phyloP scores from a whole-genome alignment of 179 eudicot species.

The Carnegiea gigantea region DNA sequence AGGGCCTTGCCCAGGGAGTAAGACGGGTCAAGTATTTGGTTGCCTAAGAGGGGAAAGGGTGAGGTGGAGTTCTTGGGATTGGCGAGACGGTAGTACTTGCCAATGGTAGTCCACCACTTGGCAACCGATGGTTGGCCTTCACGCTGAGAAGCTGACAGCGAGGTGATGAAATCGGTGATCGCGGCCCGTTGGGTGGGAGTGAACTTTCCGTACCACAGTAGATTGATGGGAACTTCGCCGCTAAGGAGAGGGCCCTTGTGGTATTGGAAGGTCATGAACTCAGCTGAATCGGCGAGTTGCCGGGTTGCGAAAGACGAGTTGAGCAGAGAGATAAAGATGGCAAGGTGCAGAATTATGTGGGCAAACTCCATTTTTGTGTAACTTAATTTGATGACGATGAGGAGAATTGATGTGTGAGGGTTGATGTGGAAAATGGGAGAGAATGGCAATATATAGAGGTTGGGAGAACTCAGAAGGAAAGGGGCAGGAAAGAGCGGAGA shows the following conservation, averaged over 20 bases:
- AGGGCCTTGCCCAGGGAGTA: constrained; percentile 43
- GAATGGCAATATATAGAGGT: background rate
- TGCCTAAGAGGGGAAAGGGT: constrained; percentile 7
- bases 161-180: constrained; percentile 50
- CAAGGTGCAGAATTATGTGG: background rate
- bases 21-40: constrained; percentile 22
- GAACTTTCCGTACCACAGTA: constrained; percentile 72
- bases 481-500: background rate
- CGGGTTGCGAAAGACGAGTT: constrained; percentile 14
- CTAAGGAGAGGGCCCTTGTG: constrained; percentile 56
- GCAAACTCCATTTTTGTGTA: background rate
- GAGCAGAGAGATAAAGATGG: background rate
- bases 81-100: constrained; percentile 24
- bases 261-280: constrained; percentile 32
- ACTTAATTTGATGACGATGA: background rate
- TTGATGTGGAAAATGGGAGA: background rate
- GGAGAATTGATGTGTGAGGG: background rate
- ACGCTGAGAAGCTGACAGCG: constrained; percentile 28
- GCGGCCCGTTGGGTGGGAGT: constrained; percentile 47
- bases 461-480: background rate
- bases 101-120: constrained; percentile 31
- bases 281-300: constrained; percentile 7
- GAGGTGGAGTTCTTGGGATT: constrained; percentile 1
- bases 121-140: constrained; percentile 29
- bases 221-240: constrained; percentile 48